Percentiles rank a stretch among this genome's conserved stretches.
Evolutionary conservation across 2,329 filamentous ascomycete species (phyloP).

Genomic region (Trichophyton equinum): DNA sequence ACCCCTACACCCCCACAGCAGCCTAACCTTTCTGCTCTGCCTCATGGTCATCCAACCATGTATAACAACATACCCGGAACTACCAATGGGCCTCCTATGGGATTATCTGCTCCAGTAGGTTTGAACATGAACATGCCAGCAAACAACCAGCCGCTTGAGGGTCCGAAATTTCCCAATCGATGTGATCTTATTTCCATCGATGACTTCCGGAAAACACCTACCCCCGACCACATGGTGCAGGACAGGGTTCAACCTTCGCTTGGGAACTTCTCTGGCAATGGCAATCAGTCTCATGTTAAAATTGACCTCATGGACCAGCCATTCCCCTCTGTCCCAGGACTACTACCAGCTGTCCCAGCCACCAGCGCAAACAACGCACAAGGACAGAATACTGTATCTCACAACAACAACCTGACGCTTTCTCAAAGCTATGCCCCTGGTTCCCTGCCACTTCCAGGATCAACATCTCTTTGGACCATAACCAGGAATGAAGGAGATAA

Average conservation of each 20-base stretch:
- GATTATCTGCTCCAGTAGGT: neutral
- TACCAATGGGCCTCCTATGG: neutral
- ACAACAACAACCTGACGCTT: neutral
- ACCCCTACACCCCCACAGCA: neutral
- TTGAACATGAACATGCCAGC: neutral
- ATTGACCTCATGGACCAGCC: neutral
- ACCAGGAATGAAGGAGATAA: slow-evolving; percentile 2
- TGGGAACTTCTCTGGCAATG: neutral
- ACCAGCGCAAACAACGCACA: neutral
- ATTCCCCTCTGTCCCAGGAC: neutral
- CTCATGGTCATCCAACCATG: neutral
- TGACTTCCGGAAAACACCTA: neutral
- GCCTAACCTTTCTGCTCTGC: neutral
- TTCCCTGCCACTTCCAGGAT: neutral
- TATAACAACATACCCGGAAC: neutral
- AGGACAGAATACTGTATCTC: neutral
- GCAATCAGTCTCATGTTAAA: neutral
- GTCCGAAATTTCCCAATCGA: neutral
- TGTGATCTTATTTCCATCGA: slow-evolving; percentile 2
- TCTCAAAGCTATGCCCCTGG: neutral
- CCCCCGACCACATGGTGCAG: neutral
- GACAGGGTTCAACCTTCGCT: neutral
- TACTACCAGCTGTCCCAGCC: neutral
- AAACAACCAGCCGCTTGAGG: neutral
- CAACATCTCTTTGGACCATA: slow-evolving; percentile 9